phyloP scores from a whole-genome alignment of 129 eudicot genomes.

The Mikania micrantha region DNA sequence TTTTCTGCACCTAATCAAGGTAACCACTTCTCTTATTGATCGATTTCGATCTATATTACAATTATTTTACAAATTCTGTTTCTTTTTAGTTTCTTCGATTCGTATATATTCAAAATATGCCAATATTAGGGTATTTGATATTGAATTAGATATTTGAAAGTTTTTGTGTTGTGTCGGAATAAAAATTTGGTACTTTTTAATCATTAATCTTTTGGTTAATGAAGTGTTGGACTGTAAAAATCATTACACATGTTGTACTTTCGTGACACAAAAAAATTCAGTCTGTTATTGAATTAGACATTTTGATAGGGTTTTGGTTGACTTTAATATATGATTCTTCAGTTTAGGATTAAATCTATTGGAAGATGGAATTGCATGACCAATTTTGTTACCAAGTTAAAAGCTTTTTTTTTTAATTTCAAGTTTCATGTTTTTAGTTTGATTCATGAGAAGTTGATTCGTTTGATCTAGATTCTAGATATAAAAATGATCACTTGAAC shows the following conservation, averaged over 20 bases:
- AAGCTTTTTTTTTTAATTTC: too few relatives aligned
- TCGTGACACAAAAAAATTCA: too few relatives aligned
- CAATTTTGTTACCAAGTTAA: too few relatives aligned
- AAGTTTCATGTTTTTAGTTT: not conserved
- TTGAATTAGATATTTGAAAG: not conserved
- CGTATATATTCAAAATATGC: not conserved
- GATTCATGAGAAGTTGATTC: not conserved
- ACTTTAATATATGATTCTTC: not conserved
- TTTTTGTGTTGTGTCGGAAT: not conserved
- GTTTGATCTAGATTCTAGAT: not conserved
- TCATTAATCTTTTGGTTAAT: not conserved
- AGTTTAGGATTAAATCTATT: not conserved
- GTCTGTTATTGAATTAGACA: not conserved
- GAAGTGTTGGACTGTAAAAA: not conserved
- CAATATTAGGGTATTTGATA: not conserved
- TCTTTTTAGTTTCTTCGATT: not conserved
- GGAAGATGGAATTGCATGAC: too few relatives aligned
- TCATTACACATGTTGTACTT: not conserved
- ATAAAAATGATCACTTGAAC: not conserved
- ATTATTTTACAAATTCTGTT: not conserved
- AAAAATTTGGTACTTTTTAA: not conserved
- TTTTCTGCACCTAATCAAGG: slow-evolving; percentile 19
- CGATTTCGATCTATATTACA: not conserved
- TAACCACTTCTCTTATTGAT: not conserved
- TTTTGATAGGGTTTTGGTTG: not conserved